A percentile compares a stretch with the other conserved stretches of the same genome.
phyloP scores from a whole-genome alignment of 1,139 yeast genomes.

The Kluyveromyces sp. region DNA sequence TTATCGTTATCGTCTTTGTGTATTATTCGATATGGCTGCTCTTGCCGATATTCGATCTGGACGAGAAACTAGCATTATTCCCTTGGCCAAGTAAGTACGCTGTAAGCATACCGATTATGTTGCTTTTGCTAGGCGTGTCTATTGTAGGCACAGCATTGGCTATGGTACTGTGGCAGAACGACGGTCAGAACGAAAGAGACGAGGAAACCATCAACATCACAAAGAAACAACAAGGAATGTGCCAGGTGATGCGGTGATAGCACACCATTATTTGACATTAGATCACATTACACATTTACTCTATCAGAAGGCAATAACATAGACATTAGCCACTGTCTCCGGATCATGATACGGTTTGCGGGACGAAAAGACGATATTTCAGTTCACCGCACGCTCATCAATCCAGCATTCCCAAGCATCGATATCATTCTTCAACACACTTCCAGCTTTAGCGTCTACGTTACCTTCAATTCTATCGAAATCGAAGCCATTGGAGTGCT shows the following conservation, averaged over 20 bases:
- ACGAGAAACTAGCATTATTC: slow-evolving; percentile 19
- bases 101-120: slow-evolving; percentile 25
- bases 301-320: neutral
- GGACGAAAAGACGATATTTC: neutral
- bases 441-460: slow-evolving; percentile 64
- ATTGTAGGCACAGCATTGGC: slow-evolving; percentile 27
- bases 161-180: slow-evolving; percentile 14
- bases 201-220: neutral
- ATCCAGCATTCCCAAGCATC: slow-evolving; percentile 72
- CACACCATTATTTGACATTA: neutral
- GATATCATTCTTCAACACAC: slow-evolving; percentile 50
- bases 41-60: slow-evolving; percentile 28
- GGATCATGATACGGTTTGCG: neutral
- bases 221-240: no score
- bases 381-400: slow-evolving; percentile 39
- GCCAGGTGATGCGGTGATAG: no score
- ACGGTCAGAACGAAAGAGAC: slow-evolving; percentile 2
- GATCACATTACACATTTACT: neutral
- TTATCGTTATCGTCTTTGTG: slow-evolving; percentile 17
- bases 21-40: slow-evolving; percentile 29
- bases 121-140: slow-evolving; percentile 22
- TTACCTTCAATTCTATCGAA: slow-evolving; percentile 51
- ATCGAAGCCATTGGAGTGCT: slow-evolving; percentile 15
- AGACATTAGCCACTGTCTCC: neutral
- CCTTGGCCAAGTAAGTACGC: slow-evolving; percentile 29